These are phyloP conservation scores for Musa balbisiana DNA, from an alignment of 202 grass and related monocot genomes.

Conservation along the genomic window DNA sequence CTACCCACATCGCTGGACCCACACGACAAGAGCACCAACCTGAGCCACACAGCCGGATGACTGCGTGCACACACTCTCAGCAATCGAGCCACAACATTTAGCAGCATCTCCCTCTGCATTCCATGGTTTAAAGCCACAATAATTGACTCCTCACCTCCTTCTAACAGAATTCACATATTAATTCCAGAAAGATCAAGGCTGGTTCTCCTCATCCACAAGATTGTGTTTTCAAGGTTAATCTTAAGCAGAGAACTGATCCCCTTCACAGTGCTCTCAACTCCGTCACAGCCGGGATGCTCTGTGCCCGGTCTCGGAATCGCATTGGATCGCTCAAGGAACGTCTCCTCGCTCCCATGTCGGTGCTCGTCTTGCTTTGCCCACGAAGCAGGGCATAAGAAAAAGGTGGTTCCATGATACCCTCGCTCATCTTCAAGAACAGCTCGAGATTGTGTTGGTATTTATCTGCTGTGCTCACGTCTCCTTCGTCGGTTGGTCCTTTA, in stretches of 20 bases:
- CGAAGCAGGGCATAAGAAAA: slow-evolving; percentile 15
- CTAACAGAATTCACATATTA: no score
- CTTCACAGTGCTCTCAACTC: neutral
- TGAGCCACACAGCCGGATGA: no score
- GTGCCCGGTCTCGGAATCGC: slow-evolving; percentile 15
- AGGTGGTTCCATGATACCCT: slow-evolving; percentile 18
- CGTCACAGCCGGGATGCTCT: neutral
- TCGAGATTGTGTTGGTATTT: slow-evolving; percentile 37
- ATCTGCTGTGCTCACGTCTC: neutral
- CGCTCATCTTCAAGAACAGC: slow-evolving; percentile 32
- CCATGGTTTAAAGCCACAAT: no score
- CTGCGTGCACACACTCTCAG: no score
- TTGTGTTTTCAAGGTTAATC: no score
- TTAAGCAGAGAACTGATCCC: neutral
- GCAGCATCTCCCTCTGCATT: no score
- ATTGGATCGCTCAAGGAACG: slow-evolving; percentile 50
- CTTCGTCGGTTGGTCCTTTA: slow-evolving; percentile 8
- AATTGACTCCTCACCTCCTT: no score
- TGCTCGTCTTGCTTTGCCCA: slow-evolving; percentile 24
- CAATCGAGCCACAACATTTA: no score
- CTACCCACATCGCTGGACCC: no score
- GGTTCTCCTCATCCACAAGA: no score
- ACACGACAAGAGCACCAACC: no score
- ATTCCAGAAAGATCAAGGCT: no score
- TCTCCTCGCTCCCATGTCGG: slow-evolving; percentile 30